Base-by-base conservation (phyloP, 768 basidiomycete species). In the Trametes punicea region DNA sequence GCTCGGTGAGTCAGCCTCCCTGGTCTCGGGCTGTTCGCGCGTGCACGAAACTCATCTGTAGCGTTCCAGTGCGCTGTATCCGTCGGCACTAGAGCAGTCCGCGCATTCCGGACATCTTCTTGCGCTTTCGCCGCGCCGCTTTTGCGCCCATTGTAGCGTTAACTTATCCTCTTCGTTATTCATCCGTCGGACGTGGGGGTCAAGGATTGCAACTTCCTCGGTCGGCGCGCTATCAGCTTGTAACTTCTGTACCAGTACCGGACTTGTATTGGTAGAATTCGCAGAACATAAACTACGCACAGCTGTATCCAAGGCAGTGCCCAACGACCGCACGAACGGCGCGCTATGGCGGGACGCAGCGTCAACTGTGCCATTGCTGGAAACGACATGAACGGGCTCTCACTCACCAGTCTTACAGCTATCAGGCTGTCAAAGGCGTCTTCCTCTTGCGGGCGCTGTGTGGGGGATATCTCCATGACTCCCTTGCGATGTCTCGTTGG, bases 131-230 rank as follows among this genome's bases (percentile, higher is more conserved):
- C 25, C 6, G 25, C 6, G 0, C 15, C 21, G 13, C 20, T 3
- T 23, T 16, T 21, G 33, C 34, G 21, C n/a, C 8, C 20, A 20
- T 20, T 8, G 20, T 33, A 10, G 33, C 47, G 34, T 15, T 48
- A 48, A 48, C 13, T 48, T 48, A 48, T 48, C 33, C 21, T 21
- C 18, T 48, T 48, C 34, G 47, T 48, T 48, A 31, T 34, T 48
- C 23, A 6, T 20, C 23, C 3, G 23, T 20, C 18, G 20, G 31
- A 15, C 34, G 47, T 10, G 23, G 31, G 11, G 31, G 21, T 36
- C 38, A 10, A 16, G 15, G 20, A 36, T 49, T 49, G 16, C 7
- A 9, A 16, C 47, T 11, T 25, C 25, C 2, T 9, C 7, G 10
- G 33, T 15, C 10, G 21, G 33, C 5, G 18, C 33, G 23, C 15